These are phyloP conservation scores for Mucor piriformis DNA, from an alignment of 371 early-diverging fungal genomes.

Conservation along the genomic window DNA sequence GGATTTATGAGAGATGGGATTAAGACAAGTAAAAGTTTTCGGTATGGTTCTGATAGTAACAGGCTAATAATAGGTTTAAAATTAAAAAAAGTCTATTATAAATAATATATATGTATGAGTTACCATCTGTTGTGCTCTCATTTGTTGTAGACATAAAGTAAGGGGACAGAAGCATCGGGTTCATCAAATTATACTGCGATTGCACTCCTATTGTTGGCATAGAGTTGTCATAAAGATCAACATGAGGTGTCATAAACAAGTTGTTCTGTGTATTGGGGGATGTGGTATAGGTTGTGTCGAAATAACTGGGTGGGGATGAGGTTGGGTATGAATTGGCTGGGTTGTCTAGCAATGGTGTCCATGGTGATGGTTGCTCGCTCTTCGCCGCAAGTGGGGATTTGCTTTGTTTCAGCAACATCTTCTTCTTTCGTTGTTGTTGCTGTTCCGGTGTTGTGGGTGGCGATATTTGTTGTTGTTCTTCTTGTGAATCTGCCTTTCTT, in stretches of 20 bases:
- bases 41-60: neutral
- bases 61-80: neutral
- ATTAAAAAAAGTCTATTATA: neutral
- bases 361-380: neutral
- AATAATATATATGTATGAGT: no score
- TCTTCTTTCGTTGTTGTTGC: conserved; percentile 16
- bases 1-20: neutral
- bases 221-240: conserved; percentile 1
- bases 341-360: conserved; percentile 14
- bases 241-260: conserved; percentile 3
- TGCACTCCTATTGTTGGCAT: neutral
- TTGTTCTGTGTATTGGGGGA: conserved; percentile 3
- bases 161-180: conserved; percentile 20
- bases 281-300: conserved; percentile 6
- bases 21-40: neutral
- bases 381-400: conserved; percentile 1
- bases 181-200: conserved; percentile 10
- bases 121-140: conserved; percentile 8
- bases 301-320: neutral
- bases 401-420: conserved; percentile 21
- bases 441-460: conserved; percentile 31
- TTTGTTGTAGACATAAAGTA: conserved; percentile 10
- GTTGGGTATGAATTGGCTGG: neutral
- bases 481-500: conserved; percentile 20
- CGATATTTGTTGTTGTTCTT: conserved; percentile 7